Base-by-base conservation (phyloP, 768 basidiomycete species). In the Royoungia palumana region DNA sequence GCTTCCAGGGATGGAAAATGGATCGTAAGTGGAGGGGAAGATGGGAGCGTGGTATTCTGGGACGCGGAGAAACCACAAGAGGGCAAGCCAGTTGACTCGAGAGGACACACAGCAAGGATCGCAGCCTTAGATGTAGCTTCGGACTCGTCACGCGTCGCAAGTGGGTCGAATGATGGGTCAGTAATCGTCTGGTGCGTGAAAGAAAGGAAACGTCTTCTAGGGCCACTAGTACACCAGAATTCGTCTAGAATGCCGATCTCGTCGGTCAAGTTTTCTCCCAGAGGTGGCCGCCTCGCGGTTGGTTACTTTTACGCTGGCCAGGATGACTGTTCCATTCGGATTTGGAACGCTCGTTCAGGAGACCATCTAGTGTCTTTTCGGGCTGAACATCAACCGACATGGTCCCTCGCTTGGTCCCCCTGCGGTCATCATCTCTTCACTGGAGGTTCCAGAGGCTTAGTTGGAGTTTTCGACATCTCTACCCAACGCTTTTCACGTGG, bases 241-340 rank as follows among this genome's bases (percentile, higher is more conserved):
- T 28, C 28, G 28, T 28, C 9, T 2, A 28, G 7, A 28, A 28
- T 12, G 3, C 49, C 37, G 4, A 30, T 58, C 19, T 46, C 39
- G 32, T 55, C 57, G 30, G 37, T 55, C n/a, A 44, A 28, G 16
- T 58, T 58, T 39, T 58, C 57, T 5, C 57, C 49, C 2, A 46
- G 54, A 25, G 57, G 57, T 0, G 48, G 55, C 30, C 53, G 48
- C 0, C 25, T 58, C 21, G 57, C 53, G 43, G 51, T 53, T 2
- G 28, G 5, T 10, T 12, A 28, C 28, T 28, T 28, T 28, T 11
- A 28, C 12, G 44, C 53, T 2, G 53, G 49, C 13, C 5, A 21
- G 17, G 12, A 40, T 10, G 49, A 55, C 41, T 48, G 37, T 27
- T 27, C 55, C 22, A 10, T 28, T 28, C 53, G 53, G 25, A 34